phyloP scores from a whole-genome alignment of 176 grass and related monocot genomes.

The Otatea glauca region DNA sequence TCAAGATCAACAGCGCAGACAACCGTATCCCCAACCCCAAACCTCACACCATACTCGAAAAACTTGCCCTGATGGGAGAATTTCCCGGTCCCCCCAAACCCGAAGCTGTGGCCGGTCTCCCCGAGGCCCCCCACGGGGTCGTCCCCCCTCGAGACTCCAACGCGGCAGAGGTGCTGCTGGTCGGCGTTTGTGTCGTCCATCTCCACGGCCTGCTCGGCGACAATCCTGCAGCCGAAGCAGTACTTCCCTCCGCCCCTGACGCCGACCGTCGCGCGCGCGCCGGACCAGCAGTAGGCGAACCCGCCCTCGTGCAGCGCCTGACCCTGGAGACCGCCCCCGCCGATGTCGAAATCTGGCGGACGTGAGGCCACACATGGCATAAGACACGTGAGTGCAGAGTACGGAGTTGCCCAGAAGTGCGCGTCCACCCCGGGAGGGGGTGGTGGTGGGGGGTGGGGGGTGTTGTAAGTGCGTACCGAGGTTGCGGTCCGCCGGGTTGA shows the following conservation, averaged over 20 bases:
- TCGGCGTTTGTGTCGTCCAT: conserved; percentile 53
- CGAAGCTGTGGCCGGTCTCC: conserved; percentile 59
- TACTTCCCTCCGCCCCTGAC: conserved; percentile 57
- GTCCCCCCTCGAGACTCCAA: conserved; percentile 58
- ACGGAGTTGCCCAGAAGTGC: not conserved
- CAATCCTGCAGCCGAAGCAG: conserved; percentile 67
- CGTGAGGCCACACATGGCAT: not conserved
- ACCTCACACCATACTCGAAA: conserved; percentile 49
- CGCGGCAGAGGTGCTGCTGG: conserved; percentile 63
- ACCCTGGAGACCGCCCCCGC: conserved; percentile 47
- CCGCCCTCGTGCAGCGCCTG: conserved; percentile 54
- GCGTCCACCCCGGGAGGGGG: not conserved
- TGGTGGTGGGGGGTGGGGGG: no score
- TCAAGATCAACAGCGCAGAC: conserved; percentile 69
- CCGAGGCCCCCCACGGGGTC: conserved; percentile 59
- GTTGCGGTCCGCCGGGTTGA: conserved; percentile 72
- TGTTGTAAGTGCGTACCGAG: conserved; percentile 39
- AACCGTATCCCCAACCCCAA: conserved; percentile 64
- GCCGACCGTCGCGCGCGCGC: conserved; percentile 60
- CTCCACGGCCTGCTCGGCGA: conserved; percentile 60
- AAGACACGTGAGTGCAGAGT: not conserved
- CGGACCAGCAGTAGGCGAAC: conserved; percentile 81
- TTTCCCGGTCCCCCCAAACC: conserved; percentile 69
- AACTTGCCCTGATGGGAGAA: conserved; percentile 59
- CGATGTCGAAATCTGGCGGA: conserved; percentile 60